phyloP scores from a whole-genome alignment of 164 flowering plant species.

The Vitis cinerea region DNA sequence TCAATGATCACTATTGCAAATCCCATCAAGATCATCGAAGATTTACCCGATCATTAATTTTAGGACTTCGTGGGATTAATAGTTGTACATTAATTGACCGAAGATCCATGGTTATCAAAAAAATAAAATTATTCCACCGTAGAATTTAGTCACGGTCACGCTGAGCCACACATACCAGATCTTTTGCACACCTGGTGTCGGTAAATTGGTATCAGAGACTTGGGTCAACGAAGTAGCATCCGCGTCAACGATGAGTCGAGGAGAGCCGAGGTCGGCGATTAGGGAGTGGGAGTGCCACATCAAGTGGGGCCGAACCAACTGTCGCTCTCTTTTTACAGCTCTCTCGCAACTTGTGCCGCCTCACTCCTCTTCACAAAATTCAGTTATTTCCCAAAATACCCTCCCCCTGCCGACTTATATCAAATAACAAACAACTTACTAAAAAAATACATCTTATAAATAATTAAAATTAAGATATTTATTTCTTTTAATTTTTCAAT shows the following conservation, averaged over 20 bases:
- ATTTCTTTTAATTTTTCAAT: no score
- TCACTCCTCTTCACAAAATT: slow-evolving; percentile 10
- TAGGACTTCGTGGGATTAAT: accelerated
- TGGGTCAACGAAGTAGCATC: slow-evolving; percentile 9
- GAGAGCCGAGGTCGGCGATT: slow-evolving; percentile 7
- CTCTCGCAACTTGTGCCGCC: slow-evolving; percentile 25
- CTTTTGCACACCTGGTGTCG: background rate
- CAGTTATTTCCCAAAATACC: slow-evolving; percentile 11
- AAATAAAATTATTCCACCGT: background rate
- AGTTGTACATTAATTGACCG: no score
- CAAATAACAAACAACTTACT: no score
- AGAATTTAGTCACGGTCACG: no score
- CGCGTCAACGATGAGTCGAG: background rate
- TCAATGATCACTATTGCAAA: accelerated
- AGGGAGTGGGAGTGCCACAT: no score
- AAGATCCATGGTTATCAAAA: no score
- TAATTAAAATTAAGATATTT: no score
- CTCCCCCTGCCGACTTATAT: background rate
- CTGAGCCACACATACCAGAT: background rate
- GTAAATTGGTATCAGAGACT: background rate
- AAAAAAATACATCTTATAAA: no score
- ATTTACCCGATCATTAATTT: no score
- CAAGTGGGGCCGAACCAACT: slow-evolving; percentile 18
- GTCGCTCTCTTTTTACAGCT: slow-evolving; percentile 21
- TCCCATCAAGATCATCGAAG: no score